Evolutionary conservation across 139 green algal genomes (phyloP), one percentile per base, ranked within the genome.

Genomic region (Zygnema cylindricum): DNA sequence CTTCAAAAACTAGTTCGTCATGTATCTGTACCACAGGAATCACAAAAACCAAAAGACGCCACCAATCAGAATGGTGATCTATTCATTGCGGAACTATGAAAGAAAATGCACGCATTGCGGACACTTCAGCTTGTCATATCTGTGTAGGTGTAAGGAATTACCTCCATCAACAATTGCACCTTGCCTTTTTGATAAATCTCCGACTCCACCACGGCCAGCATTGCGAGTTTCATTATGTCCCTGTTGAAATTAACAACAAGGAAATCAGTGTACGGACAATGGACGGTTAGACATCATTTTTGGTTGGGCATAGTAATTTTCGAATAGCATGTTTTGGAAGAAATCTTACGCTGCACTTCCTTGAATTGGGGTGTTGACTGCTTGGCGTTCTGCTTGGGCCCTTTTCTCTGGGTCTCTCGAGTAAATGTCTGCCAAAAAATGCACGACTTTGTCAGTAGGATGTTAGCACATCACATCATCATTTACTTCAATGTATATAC

Each of bases 391-490:
- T 21, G 79, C 79, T 86, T 86, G 79, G 33, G 79, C 79, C 2
- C 79, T 35, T 42, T 55, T 86, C 39, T 86, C 79, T 33, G 40
- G 25, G 35, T 86, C 41, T 0, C 79, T n/a, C 1, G 40, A 49
- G 30, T 77, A 38, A 25, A 86, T 82, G 38, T 86, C 79, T 86
- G 42, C n/a, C n/a, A n/a, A n/a, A n/a, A n/a, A n/a, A n/a, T n/a
- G n/a, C n/a, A n/a, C n/a, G n/a, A n/a, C n/a, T n/a, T n/a, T n/a
- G n/a, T n/a, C n/a, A n/a, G n/a, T n/a, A n/a, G n/a, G n/a, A n/a
- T n/a, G n/a, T n/a, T n/a, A n/a, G n/a, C n/a, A n/a, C n/a, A n/a
- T n/a, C n/a, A n/a, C n/a, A n/a, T n/a, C n/a, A n/a, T n/a, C n/a
- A n/a, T n/a, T n/a, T n/a, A n/a, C n/a, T n/a, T n/a, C n/a, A n/a